Conservation (phyloP, 441 rosid species). For the Capsella rubella region DNA sequence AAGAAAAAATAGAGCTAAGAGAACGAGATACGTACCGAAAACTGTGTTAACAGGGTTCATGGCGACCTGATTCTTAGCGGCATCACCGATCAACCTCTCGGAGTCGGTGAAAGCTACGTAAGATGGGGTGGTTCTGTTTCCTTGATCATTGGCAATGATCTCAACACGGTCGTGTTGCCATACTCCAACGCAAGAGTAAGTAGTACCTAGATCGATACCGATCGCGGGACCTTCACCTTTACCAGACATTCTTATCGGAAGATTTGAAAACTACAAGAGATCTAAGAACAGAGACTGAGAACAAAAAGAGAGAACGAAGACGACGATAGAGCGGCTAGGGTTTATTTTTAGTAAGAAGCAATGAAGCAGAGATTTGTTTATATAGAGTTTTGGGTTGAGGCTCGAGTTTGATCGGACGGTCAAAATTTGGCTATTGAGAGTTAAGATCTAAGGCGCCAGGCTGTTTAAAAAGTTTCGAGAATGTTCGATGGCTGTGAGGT, state of each 20-base stretch:
- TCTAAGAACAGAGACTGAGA: not conserved
- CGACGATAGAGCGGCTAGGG: conserved; percentile 41
- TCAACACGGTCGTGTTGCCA: conserved; percentile 72
- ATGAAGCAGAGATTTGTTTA: not conserved
- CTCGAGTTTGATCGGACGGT: conserved; percentile 40
- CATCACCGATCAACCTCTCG: conserved; percentile 64
- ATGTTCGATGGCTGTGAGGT: conserved; percentile 31
- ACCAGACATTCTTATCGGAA: conserved; percentile 49
- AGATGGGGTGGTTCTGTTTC: conserved; percentile 65
- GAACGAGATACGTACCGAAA: conserved; percentile 48
- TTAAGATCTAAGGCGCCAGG: conserved; percentile 40
- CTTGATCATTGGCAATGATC: conserved; percentile 66
- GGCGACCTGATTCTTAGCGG: conserved; percentile 71
- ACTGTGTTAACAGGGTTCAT: conserved; percentile 66
- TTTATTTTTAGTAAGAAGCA: conserved; percentile 24
- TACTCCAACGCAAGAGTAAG: conserved; percentile 64
- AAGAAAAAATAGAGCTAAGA: not conserved
- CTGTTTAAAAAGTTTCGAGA: conserved; percentile 35
- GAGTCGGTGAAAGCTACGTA: conserved; percentile 59
- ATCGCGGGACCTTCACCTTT: conserved; percentile 72
- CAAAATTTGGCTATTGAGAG: not conserved
- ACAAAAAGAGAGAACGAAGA: not conserved
- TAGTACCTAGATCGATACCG: conserved; percentile 64
- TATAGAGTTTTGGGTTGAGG: conserved; percentile 41
- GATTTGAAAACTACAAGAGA: conserved; percentile 24